Evolutionary conservation across 148 eudicot genomes (phyloP), one percentile per base, ranked within the genome.

Genomic region (Silene uniflora): DNA sequence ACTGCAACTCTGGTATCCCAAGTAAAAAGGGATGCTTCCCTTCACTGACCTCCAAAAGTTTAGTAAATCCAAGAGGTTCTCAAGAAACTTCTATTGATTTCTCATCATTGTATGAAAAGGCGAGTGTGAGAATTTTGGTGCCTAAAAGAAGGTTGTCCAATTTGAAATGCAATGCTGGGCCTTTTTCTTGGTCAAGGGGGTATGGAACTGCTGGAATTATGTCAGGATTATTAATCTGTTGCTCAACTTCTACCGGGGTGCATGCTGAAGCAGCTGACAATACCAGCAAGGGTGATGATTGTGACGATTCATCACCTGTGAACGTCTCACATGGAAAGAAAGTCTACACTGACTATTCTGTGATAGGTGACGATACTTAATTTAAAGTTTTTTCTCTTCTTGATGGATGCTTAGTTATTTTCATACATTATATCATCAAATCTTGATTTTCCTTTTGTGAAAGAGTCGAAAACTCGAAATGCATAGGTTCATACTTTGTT

Each of bases 291-390:
- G 69, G 75, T 16, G 84, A 65, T 54, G 83, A 78, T 25, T 23
- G 67, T 65, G 55, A 25, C 81, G 78, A 76, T 84, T 68, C 84
- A 62, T 81, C 85, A 73, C 73, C 90, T 52, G 76, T 56, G 65
- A 56, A 69, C 62, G 58, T 61, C 67, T 87, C 98, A 59, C 91
- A 92, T 79, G 96, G 93, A 69, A 95, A 90, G 87, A 84, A 83
- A 71, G 96, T 90, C 29, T 80, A 81, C 84, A 92, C 86, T 55
- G 94, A 90, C 77, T 95, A 87, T 81, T 87, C 93, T 73, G 86
- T 95, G 58, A 92, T 82, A 71, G 97, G 99, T 91, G 61, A 84
- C 90, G 4, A 73, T 46, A 42, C 21, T 27, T n/a, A 66, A 49
- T 59, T 17, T 10, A 60, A 18, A 56, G 19, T 66, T 63, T 21